Conservation (phyloP, 2,329 filamentous ascomycete species). For the Colletotrichum cereale region DNA sequence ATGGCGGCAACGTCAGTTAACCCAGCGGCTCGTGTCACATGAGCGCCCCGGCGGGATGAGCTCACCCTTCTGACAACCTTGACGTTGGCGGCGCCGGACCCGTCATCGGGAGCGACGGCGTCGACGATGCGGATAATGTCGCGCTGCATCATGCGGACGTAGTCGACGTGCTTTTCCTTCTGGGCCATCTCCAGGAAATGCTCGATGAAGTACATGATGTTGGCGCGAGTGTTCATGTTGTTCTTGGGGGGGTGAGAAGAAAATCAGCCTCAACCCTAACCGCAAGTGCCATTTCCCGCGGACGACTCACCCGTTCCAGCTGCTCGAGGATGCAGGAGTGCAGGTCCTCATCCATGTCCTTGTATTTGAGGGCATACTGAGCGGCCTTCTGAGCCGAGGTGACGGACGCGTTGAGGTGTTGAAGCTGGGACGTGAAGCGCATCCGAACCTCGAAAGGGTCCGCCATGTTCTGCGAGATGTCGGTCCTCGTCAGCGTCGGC, state of each 20-base stretch:
- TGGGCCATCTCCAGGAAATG: constrained; percentile 89
- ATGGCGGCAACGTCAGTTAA: constrained; percentile 22
- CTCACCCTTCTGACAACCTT: constrained; percentile 88
- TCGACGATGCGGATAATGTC: constrained; percentile 94
- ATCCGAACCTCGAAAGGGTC: constrained; percentile 99
- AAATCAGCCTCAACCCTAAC: constrained; percentile 32
- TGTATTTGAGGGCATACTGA: constrained; percentile 93
- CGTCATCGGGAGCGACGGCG: constrained; percentile 87
- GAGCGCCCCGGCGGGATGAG: not conserved
- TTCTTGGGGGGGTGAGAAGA: constrained; percentile 63
- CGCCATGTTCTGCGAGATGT: constrained; percentile 57
- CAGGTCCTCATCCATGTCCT: constrained; percentile 95
- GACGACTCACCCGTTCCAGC: constrained; percentile 77
- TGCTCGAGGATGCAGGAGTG: constrained; percentile 98
- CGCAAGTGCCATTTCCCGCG: not conserved
- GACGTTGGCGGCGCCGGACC: constrained; percentile 91
- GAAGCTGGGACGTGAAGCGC: constrained; percentile 91
- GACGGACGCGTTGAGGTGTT: constrained; percentile 91
- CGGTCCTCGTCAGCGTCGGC: not conserved
- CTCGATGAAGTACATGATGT: constrained; percentile 99
- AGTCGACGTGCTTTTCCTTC: constrained; percentile 81
- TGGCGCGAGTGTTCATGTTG: constrained; percentile 96
- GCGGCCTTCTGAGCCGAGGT: constrained; percentile 92
- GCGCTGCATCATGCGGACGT: constrained; percentile 93
- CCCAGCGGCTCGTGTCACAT: not conserved